Evolutionary conservation across 2,329 filamentous ascomycete genomes (phyloP).

Genomic region (Harringtonia aguacate): DNA sequence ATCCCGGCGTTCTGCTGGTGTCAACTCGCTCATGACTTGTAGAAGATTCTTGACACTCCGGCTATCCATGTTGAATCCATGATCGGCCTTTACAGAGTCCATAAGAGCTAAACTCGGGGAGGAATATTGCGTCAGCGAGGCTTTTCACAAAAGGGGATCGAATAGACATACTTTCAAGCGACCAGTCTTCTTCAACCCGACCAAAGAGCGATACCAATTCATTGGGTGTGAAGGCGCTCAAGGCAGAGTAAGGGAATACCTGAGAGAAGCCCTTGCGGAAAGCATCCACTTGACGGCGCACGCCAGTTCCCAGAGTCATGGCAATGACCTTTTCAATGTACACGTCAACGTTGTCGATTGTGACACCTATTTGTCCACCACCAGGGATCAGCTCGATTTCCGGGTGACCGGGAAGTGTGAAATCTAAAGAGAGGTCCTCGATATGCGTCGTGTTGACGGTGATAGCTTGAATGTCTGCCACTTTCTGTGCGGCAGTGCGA

Average conservation of each 20-base stretch:
- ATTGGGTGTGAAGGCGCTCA: conserved; percentile 88
- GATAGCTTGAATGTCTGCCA: conserved; percentile 56
- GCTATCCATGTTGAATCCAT: conserved; percentile 98
- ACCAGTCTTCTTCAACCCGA: conserved; percentile 90
- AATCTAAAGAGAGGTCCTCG: conserved; percentile 85
- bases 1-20: conserved; percentile 64
- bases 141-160: not conserved
- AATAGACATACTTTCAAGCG: conserved; percentile 71
- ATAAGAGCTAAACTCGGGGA: conserved; percentile 54
- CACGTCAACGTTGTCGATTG: conserved; percentile 78
- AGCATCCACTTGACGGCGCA: conserved; percentile 79
- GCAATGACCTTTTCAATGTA: conserved; percentile 89
- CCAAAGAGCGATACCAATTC: conserved; percentile 95
- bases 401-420: conserved; percentile 86
- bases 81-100: conserved; percentile 97
- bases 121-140: conserved; percentile 1
- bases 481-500: conserved; percentile 60
- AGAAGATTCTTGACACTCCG: conserved; percentile 87
- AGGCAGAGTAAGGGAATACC: conserved; percentile 88
- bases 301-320: conserved; percentile 79
- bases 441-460: conserved; percentile 65
- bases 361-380: conserved; percentile 66
- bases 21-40: conserved; percentile 87
- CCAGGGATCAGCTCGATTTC: conserved; percentile 70
- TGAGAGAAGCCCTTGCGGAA: conserved; percentile 88